These are phyloP conservation scores for Marchantia polymorpha DNA, from an alignment of 225 moss, liverwort and hornwort genomes.

Conservation along the genomic window DNA sequence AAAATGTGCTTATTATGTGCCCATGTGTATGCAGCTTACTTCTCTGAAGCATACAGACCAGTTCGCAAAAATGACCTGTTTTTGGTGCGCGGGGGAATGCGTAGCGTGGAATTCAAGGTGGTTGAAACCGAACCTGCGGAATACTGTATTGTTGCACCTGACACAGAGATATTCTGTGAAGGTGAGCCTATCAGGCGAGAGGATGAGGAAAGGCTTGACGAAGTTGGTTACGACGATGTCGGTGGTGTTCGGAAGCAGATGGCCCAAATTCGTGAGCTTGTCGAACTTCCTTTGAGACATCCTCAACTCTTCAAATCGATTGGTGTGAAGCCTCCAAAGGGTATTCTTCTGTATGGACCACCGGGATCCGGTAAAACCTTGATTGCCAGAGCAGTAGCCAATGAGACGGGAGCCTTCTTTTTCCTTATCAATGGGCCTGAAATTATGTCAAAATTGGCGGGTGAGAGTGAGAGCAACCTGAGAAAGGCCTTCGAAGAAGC, in stretches of 20 bases:
- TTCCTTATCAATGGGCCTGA: conserved; percentile 95
- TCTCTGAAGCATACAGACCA: conserved; percentile 70
- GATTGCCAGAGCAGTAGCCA: conserved; percentile 85
- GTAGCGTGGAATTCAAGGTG: conserved; percentile 76
- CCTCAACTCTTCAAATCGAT: conserved; percentile 38
- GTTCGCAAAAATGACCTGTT: conserved; percentile 68
- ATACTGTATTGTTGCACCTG: conserved; percentile 84
- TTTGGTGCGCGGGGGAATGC: conserved; percentile 68
- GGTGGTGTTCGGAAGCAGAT: conserved; percentile 92
- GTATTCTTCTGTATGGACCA: conserved; percentile 35
- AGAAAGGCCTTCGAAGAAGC: conserved; percentile 92
- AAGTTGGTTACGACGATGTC: conserved; percentile 90
- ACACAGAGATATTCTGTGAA: conserved; percentile 85
- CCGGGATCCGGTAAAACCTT: conserved; percentile 56
- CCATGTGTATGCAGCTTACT: conserved; percentile 62
- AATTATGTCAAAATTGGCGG: conserved; percentile 93
- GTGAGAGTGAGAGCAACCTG: conserved; percentile 91
- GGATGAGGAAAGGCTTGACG: conserved; percentile 85
- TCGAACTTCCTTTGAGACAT: conserved; percentile 63
- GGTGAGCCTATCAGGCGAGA: conserved; percentile 83
- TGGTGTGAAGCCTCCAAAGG: conserved; percentile 40
- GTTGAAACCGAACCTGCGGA: conserved; percentile 68
- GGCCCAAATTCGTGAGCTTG: conserved; percentile 84
- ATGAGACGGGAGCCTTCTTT: conserved; percentile 86
- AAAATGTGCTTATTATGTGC: background rate